phyloP scores from a whole-genome alignment of 2,329 filamentous ascomycete species.

The Ophiostoma piceae region DNA sequence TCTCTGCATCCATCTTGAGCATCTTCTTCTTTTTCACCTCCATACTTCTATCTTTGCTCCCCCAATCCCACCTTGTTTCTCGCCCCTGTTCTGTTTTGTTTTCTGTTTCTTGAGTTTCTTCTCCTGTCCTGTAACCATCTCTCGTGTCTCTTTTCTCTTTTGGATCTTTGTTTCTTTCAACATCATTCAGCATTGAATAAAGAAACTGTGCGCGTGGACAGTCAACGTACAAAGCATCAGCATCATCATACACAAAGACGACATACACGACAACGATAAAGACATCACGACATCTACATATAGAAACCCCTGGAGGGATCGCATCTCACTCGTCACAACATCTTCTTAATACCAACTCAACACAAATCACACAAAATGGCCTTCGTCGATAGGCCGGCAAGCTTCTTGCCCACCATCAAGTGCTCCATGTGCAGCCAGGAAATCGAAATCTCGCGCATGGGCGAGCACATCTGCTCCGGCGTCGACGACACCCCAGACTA shows the following conservation, averaged over 20 bases:
- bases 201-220: slow-evolving; percentile 2
- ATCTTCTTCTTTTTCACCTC: background rate
- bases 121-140: background rate
- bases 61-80: slow-evolving; percentile 8
- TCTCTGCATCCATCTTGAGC: background rate
- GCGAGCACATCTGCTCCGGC: slow-evolving; percentile 69
- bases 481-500: slow-evolving; percentile 38
- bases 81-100: slow-evolving; percentile 7
- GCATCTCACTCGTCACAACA: background rate
- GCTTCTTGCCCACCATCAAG: slow-evolving; percentile 77
- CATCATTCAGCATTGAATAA: slow-evolving; percentile 4
- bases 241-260: background rate
- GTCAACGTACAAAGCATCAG: background rate
- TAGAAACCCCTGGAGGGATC: background rate
- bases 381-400: slow-evolving; percentile 45
- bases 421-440: slow-evolving; percentile 74
- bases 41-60: background rate
- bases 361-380: slow-evolving; percentile 20
- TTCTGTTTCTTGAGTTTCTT: background rate
- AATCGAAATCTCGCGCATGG: slow-evolving; percentile 80
- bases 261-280: background rate
- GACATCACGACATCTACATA: background rate
- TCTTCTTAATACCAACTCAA: background rate
- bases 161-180: slow-evolving; percentile 11
- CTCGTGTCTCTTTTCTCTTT: slow-evolving; percentile 13